phyloP scores from a whole-genome alignment of 208 protist species.

The Herpetomonas samuelpessoai region DNA sequence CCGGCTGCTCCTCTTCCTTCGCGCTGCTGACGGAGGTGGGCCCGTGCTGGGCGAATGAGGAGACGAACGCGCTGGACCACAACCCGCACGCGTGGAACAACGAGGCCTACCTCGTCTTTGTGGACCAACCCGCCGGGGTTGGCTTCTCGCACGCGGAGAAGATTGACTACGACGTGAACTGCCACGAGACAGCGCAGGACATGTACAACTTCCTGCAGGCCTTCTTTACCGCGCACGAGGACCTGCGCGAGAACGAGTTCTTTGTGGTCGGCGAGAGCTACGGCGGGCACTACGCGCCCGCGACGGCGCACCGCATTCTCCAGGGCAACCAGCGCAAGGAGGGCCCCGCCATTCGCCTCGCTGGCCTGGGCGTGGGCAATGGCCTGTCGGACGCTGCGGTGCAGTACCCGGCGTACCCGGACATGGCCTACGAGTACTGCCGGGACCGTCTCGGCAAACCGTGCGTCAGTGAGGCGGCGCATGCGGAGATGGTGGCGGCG shows the following conservation, averaged over 20 bases:
- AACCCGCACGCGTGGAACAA: constrained; percentile 82
- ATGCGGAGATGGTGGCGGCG: constrained; percentile 40
- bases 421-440: constrained; percentile 62
- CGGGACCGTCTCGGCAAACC: constrained; percentile 37
- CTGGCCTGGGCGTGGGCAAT: constrained; percentile 86
- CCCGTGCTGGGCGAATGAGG: constrained; percentile 57
- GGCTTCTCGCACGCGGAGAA: constrained; percentile 75
- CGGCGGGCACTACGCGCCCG: constrained; percentile 73
- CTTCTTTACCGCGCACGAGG: constrained; percentile 43
- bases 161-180: constrained; percentile 54
- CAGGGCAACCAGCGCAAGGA: constrained; percentile 39
- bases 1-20: constrained; percentile 81
- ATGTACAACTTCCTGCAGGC: constrained; percentile 80
- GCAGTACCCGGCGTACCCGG: constrained; percentile 64
- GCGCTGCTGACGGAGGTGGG: constrained; percentile 78
- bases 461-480: constrained; percentile 30
- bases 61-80: constrained; percentile 24
- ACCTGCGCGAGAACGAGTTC: constrained; percentile 48
- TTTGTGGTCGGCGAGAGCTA: constrained; percentile 84
- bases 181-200: constrained; percentile 70
- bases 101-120: constrained; percentile 75
- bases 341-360: constrained; percentile 42
- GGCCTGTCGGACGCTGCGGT: constrained; percentile 81
- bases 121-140: constrained; percentile 87
- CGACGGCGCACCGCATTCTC: constrained; percentile 37